A percentile compares a stretch with the other conserved stretches of the same genome.
phyloP scores from a whole-genome alignment of 2,329 filamentous ascomycete genomes.

The Penicillium occitanis region DNA sequence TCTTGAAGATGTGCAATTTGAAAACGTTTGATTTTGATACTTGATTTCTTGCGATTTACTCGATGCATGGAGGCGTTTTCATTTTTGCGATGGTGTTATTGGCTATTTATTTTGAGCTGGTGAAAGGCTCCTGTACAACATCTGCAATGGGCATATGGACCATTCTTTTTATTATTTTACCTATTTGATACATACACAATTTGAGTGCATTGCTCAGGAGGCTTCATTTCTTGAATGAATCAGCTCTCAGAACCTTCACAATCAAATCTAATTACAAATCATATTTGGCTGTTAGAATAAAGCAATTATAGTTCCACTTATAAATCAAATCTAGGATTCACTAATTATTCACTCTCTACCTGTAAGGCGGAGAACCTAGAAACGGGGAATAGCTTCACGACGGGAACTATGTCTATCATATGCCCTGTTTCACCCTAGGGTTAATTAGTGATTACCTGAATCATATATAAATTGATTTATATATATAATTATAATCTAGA shows the following conservation, averaged over 20 bases:
- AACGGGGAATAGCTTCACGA: no score
- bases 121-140: neutral
- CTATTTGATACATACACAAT: neutral
- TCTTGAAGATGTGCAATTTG: slow-evolving; percentile 72
- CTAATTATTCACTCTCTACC: neutral
- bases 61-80: slow-evolving; percentile 17
- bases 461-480: no score
- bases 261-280: neutral
- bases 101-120: neutral
- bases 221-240: neutral
- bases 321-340: neutral
- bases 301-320: neutral
- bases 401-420: no score
- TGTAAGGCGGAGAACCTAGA: no score
- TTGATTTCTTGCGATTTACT: neutral
- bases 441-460: no score
- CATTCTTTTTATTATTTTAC: neutral
- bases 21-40: slow-evolving; percentile 62
- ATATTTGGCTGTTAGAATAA: neutral
- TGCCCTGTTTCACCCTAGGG: no score
- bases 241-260: neutral
- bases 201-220: neutral
- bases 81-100: slow-evolving; percentile 1
- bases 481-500: no score
- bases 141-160: neutral